Base-by-base conservation (phyloP, 139 green algal genomes). In the Micromonas commoda region DNA sequence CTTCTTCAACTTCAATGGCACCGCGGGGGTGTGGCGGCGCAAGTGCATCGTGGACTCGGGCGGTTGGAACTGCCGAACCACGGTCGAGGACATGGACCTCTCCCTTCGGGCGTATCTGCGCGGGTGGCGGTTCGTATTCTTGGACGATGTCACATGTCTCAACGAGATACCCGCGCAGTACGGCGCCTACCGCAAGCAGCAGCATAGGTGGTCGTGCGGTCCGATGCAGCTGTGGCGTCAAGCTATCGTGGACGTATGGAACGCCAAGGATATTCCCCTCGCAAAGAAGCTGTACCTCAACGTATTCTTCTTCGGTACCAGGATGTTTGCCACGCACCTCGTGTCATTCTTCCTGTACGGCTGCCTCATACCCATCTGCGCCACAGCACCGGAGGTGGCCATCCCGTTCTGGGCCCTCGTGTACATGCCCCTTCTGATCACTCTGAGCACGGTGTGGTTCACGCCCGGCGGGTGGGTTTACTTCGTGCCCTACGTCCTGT, bases 171-270 rank as follows among this genome's bases (percentile, higher is more conserved):
- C 95, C 24, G 89, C 87, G 77, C 91, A 85, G 66, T 94, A 97
- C 78, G 91, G 89, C 34, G 91, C 93, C 1, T 99, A 96, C 88
- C 89, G 92, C 83, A 98, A 96, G 83, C 95, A 99, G 91, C 95
- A 99, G 87, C 95, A 97, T 87, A 87, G 95, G 75, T 98, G 90
- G 90, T 92, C 38, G 53, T 77, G 79, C 32, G 92, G 91, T 16
- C 91, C 91, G 34, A 87, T 93, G 79, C 90, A 94, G 81, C 86
- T 95, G 29, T 93, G 88, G 90, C 76, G 77, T 16, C 82, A 86
- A 53, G 82, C 88, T 19, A 81, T 75, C 26, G 38, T 38, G 26
- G 82, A 87, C 67, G 88, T 95, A 51, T 94, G 90, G 90, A 31
- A 24, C 20, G 90, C 85, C 65, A 77, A 82, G 54, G 78, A 77